Conservation (phyloP, 805 yeast genomes). For the Ascoidea asiatica region DNA sequence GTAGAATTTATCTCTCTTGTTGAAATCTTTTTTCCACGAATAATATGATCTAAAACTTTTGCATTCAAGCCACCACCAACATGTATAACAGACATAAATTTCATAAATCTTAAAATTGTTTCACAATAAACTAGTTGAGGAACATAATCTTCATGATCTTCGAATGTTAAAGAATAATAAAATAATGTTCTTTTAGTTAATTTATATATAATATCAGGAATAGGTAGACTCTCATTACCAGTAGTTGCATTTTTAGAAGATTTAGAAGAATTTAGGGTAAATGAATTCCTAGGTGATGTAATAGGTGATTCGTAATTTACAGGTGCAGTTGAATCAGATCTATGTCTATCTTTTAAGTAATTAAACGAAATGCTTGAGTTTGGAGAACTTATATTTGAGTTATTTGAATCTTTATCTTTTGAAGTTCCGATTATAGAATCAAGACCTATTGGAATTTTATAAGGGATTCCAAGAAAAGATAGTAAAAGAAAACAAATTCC, state of each 20-base stretch:
- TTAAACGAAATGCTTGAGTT: not conserved
- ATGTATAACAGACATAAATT: constrained; percentile 41
- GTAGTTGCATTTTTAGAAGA: constrained; percentile 13
- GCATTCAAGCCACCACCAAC: constrained; percentile 34
- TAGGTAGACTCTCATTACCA: constrained; percentile 10
- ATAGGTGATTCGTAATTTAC: constrained; percentile 16
- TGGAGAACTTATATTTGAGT: not conserved
- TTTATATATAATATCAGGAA: constrained; percentile 23
- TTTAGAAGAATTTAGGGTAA: constrained; percentile 14
- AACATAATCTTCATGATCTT: constrained; percentile 56
- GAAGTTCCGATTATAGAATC: constrained; percentile 10
- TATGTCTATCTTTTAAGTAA: not conserved
- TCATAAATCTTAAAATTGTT: constrained; percentile 46
- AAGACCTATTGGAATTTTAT: constrained; percentile 27
- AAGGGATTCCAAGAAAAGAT: constrained; percentile 39
- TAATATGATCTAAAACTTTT: constrained; percentile 28
- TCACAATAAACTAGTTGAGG: constrained; percentile 77
- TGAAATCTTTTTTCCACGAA: constrained; percentile 22
- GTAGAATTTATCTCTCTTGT: constrained; percentile 7
- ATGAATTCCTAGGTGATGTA: constrained; percentile 36
- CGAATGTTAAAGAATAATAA: constrained; percentile 37
- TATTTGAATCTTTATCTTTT: constrained; percentile 3
- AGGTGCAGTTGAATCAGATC: not conserved
- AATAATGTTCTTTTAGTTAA: constrained; percentile 25
- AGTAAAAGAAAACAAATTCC: constrained; percentile 53